Evolutionary conservation across 805 yeast genomes (phyloP).

Genomic region (Ogataea polymorpha): DNA sequence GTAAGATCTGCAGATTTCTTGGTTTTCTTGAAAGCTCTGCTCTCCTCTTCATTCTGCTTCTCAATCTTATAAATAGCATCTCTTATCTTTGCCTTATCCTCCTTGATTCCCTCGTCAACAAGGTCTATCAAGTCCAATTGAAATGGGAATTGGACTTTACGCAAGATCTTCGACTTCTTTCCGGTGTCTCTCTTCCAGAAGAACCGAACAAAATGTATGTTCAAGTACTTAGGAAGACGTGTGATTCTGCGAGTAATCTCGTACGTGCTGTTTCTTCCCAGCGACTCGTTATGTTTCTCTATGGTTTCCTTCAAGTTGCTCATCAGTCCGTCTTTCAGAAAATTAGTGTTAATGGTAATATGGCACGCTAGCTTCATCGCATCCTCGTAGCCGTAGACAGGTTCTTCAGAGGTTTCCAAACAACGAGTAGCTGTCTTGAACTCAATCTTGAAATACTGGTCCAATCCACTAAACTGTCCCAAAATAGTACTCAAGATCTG

Average conservation of each 20-base stretch:
- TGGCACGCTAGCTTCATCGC: slow-evolving; percentile 84
- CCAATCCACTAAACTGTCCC: slow-evolving; percentile 47
- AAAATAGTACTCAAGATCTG: slow-evolving; percentile 60
- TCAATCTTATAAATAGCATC: slow-evolving; percentile 76
- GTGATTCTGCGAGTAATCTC: slow-evolving; percentile 60
- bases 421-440: slow-evolving; percentile 66
- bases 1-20: slow-evolving; percentile 38
- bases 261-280: slow-evolving; percentile 70
- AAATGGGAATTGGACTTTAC: slow-evolving; percentile 94
- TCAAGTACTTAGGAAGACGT: slow-evolving; percentile 80
- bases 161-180: slow-evolving; percentile 87
- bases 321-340: slow-evolving; percentile 78
- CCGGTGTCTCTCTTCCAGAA: slow-evolving; percentile 93
- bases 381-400: slow-evolving; percentile 45
- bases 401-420: slow-evolving; percentile 47
- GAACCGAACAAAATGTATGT: slow-evolving; percentile 91
- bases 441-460: slow-evolving; percentile 59
- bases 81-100: slow-evolving; percentile 64
- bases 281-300: slow-evolving; percentile 70
- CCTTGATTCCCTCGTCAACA: slow-evolving; percentile 72
- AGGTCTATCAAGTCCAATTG: slow-evolving; percentile 85
- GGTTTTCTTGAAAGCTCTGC: slow-evolving; percentile 68
- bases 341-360: slow-evolving; percentile 80
- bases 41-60: slow-evolving; percentile 67
- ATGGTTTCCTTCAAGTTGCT: slow-evolving; percentile 72